Evolutionary conservation across 2,329 filamentous ascomycete genomes (phyloP).

Genomic region (Penicillium frequentans): DNA sequence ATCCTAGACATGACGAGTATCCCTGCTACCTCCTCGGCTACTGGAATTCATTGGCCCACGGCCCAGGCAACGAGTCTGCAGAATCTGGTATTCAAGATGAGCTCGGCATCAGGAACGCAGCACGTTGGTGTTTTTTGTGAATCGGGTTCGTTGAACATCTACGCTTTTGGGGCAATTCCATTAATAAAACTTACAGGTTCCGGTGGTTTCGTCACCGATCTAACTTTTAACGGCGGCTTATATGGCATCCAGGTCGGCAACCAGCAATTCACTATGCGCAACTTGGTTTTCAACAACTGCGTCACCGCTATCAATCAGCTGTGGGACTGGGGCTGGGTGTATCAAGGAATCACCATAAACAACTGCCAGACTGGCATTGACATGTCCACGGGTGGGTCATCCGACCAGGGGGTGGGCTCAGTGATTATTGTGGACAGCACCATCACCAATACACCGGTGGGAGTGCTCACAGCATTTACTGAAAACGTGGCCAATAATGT

Average conservation of each 20-base stretch:
- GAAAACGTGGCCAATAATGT: neutral
- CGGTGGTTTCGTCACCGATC: slow-evolving; percentile 59
- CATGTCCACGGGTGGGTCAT: slow-evolving; percentile 23
- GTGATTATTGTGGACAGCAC: neutral
- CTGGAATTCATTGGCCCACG: slow-evolving; percentile 73
- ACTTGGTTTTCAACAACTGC: slow-evolving; percentile 52
- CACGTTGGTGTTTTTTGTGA: slow-evolving; percentile 8
- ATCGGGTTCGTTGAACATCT: neutral
- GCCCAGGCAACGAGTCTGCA: slow-evolving; percentile 64
- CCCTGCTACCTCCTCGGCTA: slow-evolving; percentile 55
- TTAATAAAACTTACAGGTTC: slow-evolving; percentile 34
- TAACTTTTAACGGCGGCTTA: slow-evolving; percentile 60
- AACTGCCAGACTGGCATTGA: neutral
- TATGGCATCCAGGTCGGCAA: slow-evolving; percentile 56
- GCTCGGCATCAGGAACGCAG: slow-evolving; percentile 26
- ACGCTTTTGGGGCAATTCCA: neutral
- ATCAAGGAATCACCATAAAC: neutral
- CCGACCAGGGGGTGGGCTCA: slow-evolving; percentile 35
- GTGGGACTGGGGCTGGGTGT: slow-evolving; percentile 57
- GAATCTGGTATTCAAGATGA: slow-evolving; percentile 70
- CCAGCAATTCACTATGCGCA: slow-evolving; percentile 62
- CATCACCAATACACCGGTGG: neutral
- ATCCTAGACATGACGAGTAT: slow-evolving; percentile 62
- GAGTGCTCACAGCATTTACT: neutral
- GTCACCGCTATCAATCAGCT: slow-evolving; percentile 55